Base-by-base conservation (phyloP, 441 rosid species). In the Populus hybrid region DNA sequence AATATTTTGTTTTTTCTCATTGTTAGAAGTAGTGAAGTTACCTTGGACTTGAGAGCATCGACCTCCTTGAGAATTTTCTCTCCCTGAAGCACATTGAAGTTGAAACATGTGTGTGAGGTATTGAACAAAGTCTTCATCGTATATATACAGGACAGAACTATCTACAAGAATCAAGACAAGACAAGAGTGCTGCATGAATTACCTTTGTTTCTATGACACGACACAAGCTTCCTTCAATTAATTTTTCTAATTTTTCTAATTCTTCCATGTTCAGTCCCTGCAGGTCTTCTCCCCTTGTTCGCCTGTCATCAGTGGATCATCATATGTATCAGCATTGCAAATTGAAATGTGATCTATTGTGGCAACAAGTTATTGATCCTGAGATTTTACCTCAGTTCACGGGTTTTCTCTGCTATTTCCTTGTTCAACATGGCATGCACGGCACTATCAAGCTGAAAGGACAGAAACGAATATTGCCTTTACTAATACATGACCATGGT, bases 241-340 rank as follows among this genome's bases (percentile, higher is more conserved):
- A 40, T 35, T 77, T 80, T 76, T 86, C 88, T 10, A 86, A 50
- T 24, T 77, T 68, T 0, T 65, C 66, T 20, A 86, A 35, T 75
- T 84, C 81, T n/a, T 78, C 82, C 0, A 84, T 11, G 75, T 4
- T 77, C 81, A 86, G 42, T 8, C 78, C 83, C 42, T 86, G 84
- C 24, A 86, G 84, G 36, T 80, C 85, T 77, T 86, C 85, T 67
- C 88, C 88, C 42, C 68, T 84, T 77, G 82, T 23, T 59, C 78
- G 84, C 78, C 88, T 86, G 80, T 63, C 21, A 57, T 32, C 21
- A 50, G 32, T 23, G 12, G 20, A 35, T 53, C 26, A 46, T 71
- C 23, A 53, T 53, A 50, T 50, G 8, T 59, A 18, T 40, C 53
- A 14, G 23, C 23, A 38, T 20, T 68, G 23, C 10, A 30, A 8